phyloP scores from a whole-genome alignment of 2,329 filamentous ascomycete genomes.

The Monosporascus sp. region DNA sequence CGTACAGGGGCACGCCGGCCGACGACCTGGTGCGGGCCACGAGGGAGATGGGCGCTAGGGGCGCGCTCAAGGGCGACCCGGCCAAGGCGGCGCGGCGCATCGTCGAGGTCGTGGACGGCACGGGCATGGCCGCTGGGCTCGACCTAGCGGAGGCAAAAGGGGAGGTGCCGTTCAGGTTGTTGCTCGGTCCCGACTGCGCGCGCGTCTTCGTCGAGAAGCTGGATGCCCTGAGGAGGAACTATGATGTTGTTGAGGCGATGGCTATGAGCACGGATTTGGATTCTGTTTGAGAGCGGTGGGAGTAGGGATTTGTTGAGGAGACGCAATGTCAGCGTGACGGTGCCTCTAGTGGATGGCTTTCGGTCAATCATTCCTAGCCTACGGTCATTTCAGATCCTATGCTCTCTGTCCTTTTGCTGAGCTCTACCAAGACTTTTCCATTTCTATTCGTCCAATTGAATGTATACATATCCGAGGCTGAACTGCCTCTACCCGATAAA shows the following conservation, averaged over 20 bases:
- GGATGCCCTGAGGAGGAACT: background rate
- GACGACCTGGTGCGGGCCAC: background rate
- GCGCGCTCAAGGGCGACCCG: background rate
- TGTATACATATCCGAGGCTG: no score
- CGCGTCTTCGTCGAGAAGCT: background rate
- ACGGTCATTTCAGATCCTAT: no score
- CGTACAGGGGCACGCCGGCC: background rate
- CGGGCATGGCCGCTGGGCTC: background rate
- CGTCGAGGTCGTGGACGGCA: background rate
- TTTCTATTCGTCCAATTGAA: no score
- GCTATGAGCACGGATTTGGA: conserved; percentile 1
- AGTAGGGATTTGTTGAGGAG: no score
- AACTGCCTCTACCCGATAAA: no score
- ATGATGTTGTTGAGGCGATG: background rate
- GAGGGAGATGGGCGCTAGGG: background rate
- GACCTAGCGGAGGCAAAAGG: background rate
- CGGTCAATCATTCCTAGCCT: no score
- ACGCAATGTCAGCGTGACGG: no score
- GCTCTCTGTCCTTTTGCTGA: no score
- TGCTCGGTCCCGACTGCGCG: background rate
- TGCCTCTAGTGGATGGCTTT: no score
- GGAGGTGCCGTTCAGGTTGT: background rate
- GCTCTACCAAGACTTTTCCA: no score
- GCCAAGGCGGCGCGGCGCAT: background rate
- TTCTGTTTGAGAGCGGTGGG: background rate